Evolutionary conservation across 371 early-diverging fungal species (phyloP), one percentile per base, ranked within the genome.

Genomic region (Mortierella sp.): DNA sequence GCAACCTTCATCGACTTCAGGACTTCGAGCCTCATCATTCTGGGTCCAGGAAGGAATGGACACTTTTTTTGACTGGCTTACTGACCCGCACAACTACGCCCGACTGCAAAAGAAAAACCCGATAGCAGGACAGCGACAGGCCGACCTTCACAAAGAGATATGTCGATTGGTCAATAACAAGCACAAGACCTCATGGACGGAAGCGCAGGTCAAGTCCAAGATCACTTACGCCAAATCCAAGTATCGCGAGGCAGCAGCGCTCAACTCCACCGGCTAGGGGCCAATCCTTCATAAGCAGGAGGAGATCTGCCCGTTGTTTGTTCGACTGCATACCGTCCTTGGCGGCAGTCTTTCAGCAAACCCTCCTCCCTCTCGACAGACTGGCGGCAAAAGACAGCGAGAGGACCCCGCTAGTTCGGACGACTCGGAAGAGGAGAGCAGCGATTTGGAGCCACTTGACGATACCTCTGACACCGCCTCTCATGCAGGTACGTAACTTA

Each of bases 21-120:
- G 41, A 69, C 29, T 43, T 3, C 26, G 50, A 63, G 19, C 47
- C 8, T 61, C 70, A 10, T 40, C 63, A n/a, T 70, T 70, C 43
- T 71, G 71, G 64, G 8, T 19, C 41, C 61, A 71, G 34, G 29
- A 45, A 45, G 68, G 74, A 44, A 74, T 69, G 74, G 31, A 24
- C 22, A 68, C 64, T 2, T 64, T 74, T 63, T 61, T 74, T 48
- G 68, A 68, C 53, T 74, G 75, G 69, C 7, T 69, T 5, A 74
- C 53, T 7, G 31, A 74, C 43, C 69, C 75, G 5, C 37, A 47
- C 48, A 63, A 63, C 64, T 63, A 74, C 48, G 16, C 16, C 8
- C 61, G 68, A 63, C 22, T 74, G 43, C 55, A 47, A 11, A 68
- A 68, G 37, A 61, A 74, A 39, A n/a, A 67, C 34, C 63, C 74